phyloP scores from a whole-genome alignment of 805 yeast genomes.

The Isabelozyma gotoi region DNA sequence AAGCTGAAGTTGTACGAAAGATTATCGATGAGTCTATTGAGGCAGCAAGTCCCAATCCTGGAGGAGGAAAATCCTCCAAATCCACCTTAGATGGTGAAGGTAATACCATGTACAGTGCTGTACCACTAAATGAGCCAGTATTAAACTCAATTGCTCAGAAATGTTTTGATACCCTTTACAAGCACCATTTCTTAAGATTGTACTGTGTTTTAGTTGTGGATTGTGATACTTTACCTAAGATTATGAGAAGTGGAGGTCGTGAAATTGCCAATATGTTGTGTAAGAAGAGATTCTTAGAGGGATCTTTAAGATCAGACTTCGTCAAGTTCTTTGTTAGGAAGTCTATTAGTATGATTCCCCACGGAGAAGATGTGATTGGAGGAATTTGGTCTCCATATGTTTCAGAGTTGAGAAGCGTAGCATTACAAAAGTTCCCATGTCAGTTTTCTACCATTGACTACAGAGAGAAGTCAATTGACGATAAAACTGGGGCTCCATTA shows the following conservation, averaged over 20 bases:
- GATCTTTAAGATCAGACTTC: conserved; percentile 74
- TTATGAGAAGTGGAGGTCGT: conserved; percentile 78
- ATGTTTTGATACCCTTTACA: conserved; percentile 42
- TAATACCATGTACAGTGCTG: conserved; percentile 27
- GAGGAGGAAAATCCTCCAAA: conserved; percentile 13
- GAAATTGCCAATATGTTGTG: conserved; percentile 92
- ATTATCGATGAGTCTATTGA: conserved; percentile 27
- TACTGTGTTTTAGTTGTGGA: conserved; percentile 81
- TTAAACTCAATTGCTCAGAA: conserved; percentile 43
- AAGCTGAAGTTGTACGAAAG: conserved; percentile 52
- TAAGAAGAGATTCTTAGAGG: conserved; percentile 73
- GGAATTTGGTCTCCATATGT: conserved; percentile 84
- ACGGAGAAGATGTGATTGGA: conserved; percentile 73
- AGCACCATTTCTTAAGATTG: conserved; percentile 68
- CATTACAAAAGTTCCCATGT: conserved; percentile 61
- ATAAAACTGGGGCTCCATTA: conserved; percentile 69
- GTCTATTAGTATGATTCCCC: conserved; percentile 64
- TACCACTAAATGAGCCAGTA: conserved; percentile 43
- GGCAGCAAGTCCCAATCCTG: conserved; percentile 7
- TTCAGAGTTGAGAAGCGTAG: conserved; percentile 60
- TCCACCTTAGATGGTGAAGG: conserved; percentile 13
- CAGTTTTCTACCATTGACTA: conserved; percentile 84
- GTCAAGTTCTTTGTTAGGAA: conserved; percentile 74
- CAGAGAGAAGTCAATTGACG: conserved; percentile 74
- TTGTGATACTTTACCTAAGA: conserved; percentile 79